Evolutionary conservation across 176 grass and related monocot species (phyloP).

Genomic region (Rhynchospora breviuscula): DNA sequence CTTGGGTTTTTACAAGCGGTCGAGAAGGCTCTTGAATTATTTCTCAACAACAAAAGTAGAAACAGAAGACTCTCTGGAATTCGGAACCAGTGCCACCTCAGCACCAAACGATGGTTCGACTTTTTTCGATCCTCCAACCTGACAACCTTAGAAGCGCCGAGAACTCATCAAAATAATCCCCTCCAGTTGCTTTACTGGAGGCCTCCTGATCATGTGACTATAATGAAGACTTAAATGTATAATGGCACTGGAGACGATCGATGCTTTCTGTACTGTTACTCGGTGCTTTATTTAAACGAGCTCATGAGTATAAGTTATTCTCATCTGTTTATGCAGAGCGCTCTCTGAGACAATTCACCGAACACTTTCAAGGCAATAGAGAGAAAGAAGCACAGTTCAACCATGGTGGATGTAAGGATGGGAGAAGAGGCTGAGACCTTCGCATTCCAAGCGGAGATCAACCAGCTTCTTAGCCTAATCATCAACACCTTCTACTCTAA

Average conservation of each 20-base stretch:
- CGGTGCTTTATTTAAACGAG: background rate
- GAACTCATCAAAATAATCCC: background rate
- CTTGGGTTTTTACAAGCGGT: background rate
- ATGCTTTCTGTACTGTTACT: background rate
- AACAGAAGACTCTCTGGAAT: background rate
- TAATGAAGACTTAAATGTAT: background rate
- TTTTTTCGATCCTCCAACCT: background rate
- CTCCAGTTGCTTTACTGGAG: background rate
- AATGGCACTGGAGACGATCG: background rate
- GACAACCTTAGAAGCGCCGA: background rate
- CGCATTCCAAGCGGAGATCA: conserved; percentile 39
- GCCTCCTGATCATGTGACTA: background rate
- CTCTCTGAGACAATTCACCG: background rate
- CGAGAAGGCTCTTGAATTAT: background rate
- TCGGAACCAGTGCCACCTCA: background rate
- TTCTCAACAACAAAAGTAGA: too few species aligned
- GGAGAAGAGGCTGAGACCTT: conserved; percentile 27
- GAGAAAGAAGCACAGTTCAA: background rate
- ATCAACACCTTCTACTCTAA: conserved; percentile 43
- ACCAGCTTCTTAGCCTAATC: conserved; percentile 29
- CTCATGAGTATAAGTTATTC: background rate
- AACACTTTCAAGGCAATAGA: background rate
- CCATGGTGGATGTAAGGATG: conserved; percentile 27
- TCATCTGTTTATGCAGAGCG: background rate
- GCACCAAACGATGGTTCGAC: background rate